Evolutionary conservation across 1,284 basidiomycete species (phyloP).

Genomic region (Rugosomyces carneus): DNA sequence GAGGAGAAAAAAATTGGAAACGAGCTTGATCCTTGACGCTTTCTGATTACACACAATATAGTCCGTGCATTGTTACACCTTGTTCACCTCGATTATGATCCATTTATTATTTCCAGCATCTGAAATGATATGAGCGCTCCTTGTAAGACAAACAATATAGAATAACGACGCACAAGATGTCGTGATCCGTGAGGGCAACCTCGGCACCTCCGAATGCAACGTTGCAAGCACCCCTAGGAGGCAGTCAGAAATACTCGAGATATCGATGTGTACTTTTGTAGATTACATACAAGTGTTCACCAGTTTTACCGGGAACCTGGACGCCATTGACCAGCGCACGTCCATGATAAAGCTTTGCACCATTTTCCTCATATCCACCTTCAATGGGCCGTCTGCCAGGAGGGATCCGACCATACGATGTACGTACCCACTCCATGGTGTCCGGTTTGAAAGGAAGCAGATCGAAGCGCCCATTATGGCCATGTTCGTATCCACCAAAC

Average conservation of each 20-base stretch:
- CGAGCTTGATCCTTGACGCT: too few species aligned
- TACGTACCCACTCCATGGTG: constrained; percentile 66
- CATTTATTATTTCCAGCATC: too few species aligned
- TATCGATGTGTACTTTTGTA: background rate
- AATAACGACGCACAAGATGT: constrained; percentile 16
- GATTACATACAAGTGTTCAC: constrained; percentile 55
- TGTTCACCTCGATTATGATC: too few species aligned
- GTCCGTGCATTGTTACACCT: too few species aligned
- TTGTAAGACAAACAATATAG: too few species aligned
- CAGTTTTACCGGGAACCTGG: constrained; percentile 66
- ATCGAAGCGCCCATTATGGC: constrained; percentile 61
- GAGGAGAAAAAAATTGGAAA: too few species aligned
- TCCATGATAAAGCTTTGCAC: constrained; percentile 49
- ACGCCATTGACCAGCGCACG: constrained; percentile 41
- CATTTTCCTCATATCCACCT: constrained; percentile 46
- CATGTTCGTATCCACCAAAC: constrained; percentile 55
- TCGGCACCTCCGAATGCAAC: constrained; percentile 24
- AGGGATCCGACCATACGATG: constrained; percentile 55
- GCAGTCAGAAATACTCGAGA: constrained; percentile 1
- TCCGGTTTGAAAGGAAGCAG: constrained; percentile 58
- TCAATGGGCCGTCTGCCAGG: constrained; percentile 43
- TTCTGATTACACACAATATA: too few species aligned
- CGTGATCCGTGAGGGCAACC: constrained; percentile 15
- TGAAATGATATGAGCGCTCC: too few species aligned
- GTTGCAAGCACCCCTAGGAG: constrained; percentile 17